Base-by-base conservation (phyloP, 495 filamentous ascomycete species). In the Astrothelium macrocarpum region DNA sequence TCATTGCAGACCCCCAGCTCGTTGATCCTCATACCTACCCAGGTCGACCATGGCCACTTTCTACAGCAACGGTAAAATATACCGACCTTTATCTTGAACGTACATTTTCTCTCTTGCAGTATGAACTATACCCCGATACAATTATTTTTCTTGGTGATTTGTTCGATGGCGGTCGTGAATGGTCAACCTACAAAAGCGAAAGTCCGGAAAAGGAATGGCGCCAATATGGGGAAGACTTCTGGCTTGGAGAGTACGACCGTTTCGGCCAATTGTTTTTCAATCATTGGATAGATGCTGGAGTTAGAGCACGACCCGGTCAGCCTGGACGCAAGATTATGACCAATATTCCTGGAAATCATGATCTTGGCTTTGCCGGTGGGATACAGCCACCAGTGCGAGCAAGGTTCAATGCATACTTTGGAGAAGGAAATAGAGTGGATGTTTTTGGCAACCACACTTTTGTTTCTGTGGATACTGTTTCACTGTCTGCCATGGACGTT, bases 11-110 rank as follows among this genome's bases (percentile, higher is more conserved):
- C 72, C 95, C 95, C n/a, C 95, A 99, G 73, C 81, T 99, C 36
- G 90, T 96, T 69, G 95, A 99, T 75, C 90, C 93, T 32, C 94
- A 99, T 72, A 94, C 91, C 16, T 97, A 99, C 72, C 89, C 94
- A 20, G 94, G 88, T 58, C 88, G 95, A 45, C 94, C 94, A 43
- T 94, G 92, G 90, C 87, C 90, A 20, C 74, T 97, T 4, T 89
- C 85, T 25, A 81, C 86, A 1, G 72, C 94, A 58, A 97, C 93
- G 0, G 80, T 92, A 36, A 76, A 80, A 61, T 87, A 95, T 70
- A 95, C 90, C 5, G 95, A 99, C 70, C 86, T 89, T 64, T 99
- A 96, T 70, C 78, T 97, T 63, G 84, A 86, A 20, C 87, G 91
- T 12, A 85, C 87, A 4, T 97, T 92, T 71, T 81, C 78, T 23